Conservation (phyloP, 345 rosid genomes). For the Lepidium sativum region DNA sequence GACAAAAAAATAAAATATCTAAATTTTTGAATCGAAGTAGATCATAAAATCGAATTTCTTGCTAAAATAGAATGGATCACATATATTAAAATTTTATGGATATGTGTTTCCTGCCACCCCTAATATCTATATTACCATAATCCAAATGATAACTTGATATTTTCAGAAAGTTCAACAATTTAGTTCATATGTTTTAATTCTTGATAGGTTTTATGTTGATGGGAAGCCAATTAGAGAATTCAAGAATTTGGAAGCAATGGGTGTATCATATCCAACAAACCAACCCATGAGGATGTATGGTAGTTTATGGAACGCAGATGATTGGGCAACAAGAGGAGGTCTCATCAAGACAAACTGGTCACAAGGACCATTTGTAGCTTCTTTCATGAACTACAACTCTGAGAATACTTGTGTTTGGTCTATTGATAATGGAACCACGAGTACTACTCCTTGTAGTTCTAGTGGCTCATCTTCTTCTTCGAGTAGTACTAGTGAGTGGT, state of each 20-base stretch:
- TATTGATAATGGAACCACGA: conserved; percentile 10
- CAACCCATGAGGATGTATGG: conserved; percentile 58
- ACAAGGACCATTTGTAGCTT: conserved; percentile 55
- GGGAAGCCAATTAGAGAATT: conserved; percentile 69
- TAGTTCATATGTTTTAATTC: not conserved
- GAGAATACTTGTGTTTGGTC: conserved; percentile 45
- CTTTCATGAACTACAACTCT: conserved; percentile 47
- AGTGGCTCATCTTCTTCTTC: conserved; percentile 13
- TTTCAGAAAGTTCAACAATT: too few relatives aligned
- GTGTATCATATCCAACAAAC: conserved; percentile 53
- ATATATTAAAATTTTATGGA: too few relatives aligned
- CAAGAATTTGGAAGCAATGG: conserved; percentile 55
- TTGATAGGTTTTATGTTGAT: conserved; percentile 4
- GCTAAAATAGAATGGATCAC: too few relatives aligned
- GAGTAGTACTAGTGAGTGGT: conserved; percentile 22
- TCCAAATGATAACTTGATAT: too few relatives aligned
- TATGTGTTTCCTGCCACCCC: too few relatives aligned
- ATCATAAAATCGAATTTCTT: too few relatives aligned
- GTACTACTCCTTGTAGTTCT: conserved; percentile 9
- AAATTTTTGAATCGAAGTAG: too few relatives aligned
- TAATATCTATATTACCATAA: too few relatives aligned
- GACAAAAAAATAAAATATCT: too few relatives aligned
- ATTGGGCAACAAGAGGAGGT: too few relatives aligned
- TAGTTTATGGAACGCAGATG: conserved; percentile 64
- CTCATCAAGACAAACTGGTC: conserved; percentile 58